Evolutionary conservation across 2,329 filamentous ascomycete genomes (phyloP).

Genomic region (Juglanconis oblonga): DNA sequence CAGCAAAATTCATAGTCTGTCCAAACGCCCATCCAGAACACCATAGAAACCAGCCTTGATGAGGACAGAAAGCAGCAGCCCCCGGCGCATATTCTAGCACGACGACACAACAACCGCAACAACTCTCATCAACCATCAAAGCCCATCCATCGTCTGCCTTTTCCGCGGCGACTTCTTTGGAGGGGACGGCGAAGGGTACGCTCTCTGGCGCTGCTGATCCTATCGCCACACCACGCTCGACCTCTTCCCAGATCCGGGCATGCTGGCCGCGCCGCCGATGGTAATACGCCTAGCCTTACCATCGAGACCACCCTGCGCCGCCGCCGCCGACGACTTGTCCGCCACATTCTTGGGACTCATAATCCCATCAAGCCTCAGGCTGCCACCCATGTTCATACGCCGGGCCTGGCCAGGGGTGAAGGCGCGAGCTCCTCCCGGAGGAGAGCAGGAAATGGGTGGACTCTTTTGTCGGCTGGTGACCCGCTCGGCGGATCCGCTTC

Average conservation of each 20-base stretch:
- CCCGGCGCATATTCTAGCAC: neutral
- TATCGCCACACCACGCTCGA: conserved; percentile 25
- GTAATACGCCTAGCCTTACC: conserved; percentile 38
- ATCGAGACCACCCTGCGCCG: conserved; percentile 18
- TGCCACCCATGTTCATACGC: conserved; percentile 53
- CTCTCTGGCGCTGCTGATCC: conserved; percentile 18
- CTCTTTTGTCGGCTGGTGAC: conserved; percentile 45
- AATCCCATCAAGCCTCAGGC: conserved; percentile 28
- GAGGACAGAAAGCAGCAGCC: neutral
- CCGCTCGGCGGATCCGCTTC: conserved; percentile 31
- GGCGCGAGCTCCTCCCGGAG: conserved; percentile 31
- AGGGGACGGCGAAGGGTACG: conserved; percentile 15
- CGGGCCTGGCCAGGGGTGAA: conserved; percentile 55
- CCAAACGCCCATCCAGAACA: neutral
- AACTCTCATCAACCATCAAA: neutral
- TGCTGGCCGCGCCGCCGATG: conserved; percentile 34
- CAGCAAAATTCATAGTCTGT: neutral
- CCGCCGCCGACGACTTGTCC: conserved; percentile 9
- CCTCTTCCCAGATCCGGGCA: conserved; percentile 15
- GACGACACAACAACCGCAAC: too few relatives aligned
- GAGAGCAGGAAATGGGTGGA: conserved; percentile 52
- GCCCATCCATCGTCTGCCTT: neutral
- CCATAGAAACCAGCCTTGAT: neutral
- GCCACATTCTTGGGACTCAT: conserved; percentile 16
- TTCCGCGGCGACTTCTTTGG: neutral